Evolutionary conservation across 2,329 filamentous ascomycete genomes (phyloP).

Genomic region (Fusarium torreyae): DNA sequence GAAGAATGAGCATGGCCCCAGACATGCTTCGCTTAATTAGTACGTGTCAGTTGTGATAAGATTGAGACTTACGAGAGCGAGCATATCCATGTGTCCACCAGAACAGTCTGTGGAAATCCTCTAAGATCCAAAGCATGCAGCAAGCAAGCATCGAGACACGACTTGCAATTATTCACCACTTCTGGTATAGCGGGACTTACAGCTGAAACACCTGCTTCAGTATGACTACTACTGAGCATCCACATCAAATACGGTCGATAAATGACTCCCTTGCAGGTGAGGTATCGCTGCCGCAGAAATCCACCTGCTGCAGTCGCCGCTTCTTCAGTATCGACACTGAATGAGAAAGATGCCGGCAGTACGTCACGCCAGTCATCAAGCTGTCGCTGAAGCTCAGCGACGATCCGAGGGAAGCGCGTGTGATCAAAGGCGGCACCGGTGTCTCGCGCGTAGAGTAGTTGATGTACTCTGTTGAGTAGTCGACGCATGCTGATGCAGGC

Average conservation of each 20-base stretch:
- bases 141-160: slow-evolving; percentile 64
- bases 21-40: slow-evolving; percentile 58
- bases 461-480: slow-evolving; percentile 64
- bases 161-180: slow-evolving; percentile 59
- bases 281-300: slow-evolving; percentile 65
- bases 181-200: slow-evolving; percentile 51
- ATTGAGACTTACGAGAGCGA: slow-evolving; percentile 62
- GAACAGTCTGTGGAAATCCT: slow-evolving; percentile 64
- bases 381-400: slow-evolving; percentile 64
- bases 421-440: slow-evolving; percentile 62
- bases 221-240: slow-evolving; percentile 59
- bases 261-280: slow-evolving; percentile 67
- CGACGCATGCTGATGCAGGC: slow-evolving; percentile 68
- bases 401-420: slow-evolving; percentile 63
- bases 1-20: slow-evolving; percentile 64
- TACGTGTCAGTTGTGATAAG: rapidly evolving
- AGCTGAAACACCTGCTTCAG: slow-evolving; percentile 45
- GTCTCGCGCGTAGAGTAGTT: slow-evolving; percentile 64
- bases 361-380: slow-evolving; percentile 66
- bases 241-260: slow-evolving; percentile 67
- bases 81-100: slow-evolving; percentile 70
- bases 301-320: slow-evolving; percentile 60
- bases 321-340: slow-evolving; percentile 53
- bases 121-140: slow-evolving; percentile 65
- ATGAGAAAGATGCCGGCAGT: slow-evolving; percentile 60